Evolutionary conservation across 257 asterid species (phyloP), one percentile per base, ranked within the genome.

Genomic region (Solanum appendiculatum): DNA sequence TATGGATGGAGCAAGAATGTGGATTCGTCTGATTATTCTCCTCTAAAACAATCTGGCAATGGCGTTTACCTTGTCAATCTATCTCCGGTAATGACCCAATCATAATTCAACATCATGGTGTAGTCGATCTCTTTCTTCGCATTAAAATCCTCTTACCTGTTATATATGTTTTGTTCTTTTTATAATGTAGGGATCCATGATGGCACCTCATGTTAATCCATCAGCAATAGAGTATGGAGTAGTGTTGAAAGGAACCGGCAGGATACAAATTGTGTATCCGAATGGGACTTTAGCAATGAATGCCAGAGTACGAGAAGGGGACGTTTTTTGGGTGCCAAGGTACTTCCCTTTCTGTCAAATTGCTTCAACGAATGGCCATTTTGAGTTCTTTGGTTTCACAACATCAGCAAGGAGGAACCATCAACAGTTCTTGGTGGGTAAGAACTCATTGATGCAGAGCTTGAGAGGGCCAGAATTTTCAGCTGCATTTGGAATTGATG

Each of bases 1-100:
- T 94, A 94, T 13, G 99, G 99, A 2, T 95, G 92, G 94, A 95
- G 97, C 92, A 68, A 86, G 69, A 98, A 96, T 0, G 86, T 97
- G 88, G 94, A 93, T 10, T 91, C 93, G 83, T 44, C 88, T 21
- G 93, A 93, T 54, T 97, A 94, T 78, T 78, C 90, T 16, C 96
- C 96, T 69, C 98, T 96, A 12, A 36, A 56, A 12, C 88, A 91
- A 8, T 93, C 95, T 0, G 93, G 92, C 80, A 51, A 92, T 10
- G 95, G 98, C 31, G 86, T 94, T 82, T 97, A 91, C 82, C 92
- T 94, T 2, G 98, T 94, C 89, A 91, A 94, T 88, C 98, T 97
- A 68, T 90, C 95, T 0, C 95, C 96, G 88, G 99, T 94, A 93
- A 83, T 20, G 46, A 36, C 6, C 48, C 25, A 16, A 16, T 14